Evolutionary conservation across 768 basidiomycete genomes (phyloP).

Genomic region (Phlebiopsis flavidoalba): DNA sequence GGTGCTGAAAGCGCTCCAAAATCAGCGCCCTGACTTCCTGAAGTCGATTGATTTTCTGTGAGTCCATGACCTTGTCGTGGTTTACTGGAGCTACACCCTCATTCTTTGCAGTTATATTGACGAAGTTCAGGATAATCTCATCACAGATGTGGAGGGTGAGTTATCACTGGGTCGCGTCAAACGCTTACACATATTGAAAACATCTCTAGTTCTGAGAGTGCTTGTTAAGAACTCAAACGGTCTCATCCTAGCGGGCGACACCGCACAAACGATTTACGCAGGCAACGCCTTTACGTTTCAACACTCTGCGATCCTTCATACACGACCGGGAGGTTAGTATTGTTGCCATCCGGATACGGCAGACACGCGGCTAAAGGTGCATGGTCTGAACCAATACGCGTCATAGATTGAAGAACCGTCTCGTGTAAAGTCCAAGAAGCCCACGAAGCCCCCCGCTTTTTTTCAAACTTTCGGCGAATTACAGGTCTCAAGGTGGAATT

Average conservation of each 20-base stretch:
- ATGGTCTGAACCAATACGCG: background rate
- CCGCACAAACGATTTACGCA: constrained; percentile 70
- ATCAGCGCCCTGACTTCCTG: constrained; percentile 28
- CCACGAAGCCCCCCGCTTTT: constrained; percentile 23
- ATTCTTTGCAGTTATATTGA: constrained; percentile 52
- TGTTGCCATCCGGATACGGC: background rate
- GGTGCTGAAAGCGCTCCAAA: constrained; percentile 34
- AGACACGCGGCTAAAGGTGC: background rate
- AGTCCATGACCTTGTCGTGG: constrained; percentile 10
- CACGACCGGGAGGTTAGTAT: constrained; percentile 47
- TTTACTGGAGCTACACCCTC: background rate
- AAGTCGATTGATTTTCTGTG: constrained; percentile 52
- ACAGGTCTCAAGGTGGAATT: constrained; percentile 69
- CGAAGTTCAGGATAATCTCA: constrained; percentile 67
- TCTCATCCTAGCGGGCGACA: constrained; percentile 77
- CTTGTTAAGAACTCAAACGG: constrained; percentile 64
- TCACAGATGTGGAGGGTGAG: constrained; percentile 59
- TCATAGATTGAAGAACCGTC: background rate
- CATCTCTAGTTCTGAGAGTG: constrained; percentile 46
- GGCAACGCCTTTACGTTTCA: constrained; percentile 70
- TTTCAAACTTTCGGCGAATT: constrained; percentile 62
- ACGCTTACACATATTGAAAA: background rate
- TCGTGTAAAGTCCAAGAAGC: background rate
- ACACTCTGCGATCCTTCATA: constrained; percentile 65
- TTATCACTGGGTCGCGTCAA: background rate